Base-by-base conservation (phyloP, 2,329 filamentous ascomycete genomes). In the Metarhizium humberi region DNA sequence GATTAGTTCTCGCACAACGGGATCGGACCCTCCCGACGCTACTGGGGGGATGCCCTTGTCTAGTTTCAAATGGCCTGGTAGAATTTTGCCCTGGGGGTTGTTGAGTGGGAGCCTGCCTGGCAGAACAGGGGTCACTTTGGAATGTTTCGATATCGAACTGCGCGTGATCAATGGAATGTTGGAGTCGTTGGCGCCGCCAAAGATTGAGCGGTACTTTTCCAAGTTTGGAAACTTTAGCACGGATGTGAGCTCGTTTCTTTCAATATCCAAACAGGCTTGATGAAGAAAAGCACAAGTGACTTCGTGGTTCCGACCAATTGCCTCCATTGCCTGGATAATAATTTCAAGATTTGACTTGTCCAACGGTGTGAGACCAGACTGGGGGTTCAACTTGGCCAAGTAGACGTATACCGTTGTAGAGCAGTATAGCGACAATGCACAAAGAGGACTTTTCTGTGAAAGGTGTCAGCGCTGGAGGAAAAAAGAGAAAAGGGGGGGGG, bases 261-360 rank as follows among this genome's bases (percentile, higher is more conserved):
- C 83, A 8, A 96, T 81, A 62, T 96, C 92, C n/a, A 92, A 77
- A 56, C 91, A 82, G 1, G 92, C 75, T 66, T 96, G 92, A 11
- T 87, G 84, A n/a, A 95, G 74, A 66, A 96, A 96, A 0, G 88
- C 89, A 48, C 87, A 84, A 0, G 90, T 92, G 34, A 96, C 80
- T 1, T 84, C 76, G 63, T 94, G 91, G 54, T 83, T 82, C 42
- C 80, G 79, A 52, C 87, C 87, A 57, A 95, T 78, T 2, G 84
- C 82, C 53, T 89, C 84, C 82, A 96, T 91, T 4, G 88, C 87
- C 18, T 81, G 78, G 4, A 96, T 72, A 43, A 96, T 75, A 61
- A 92, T 90, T 63, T 92, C 85, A 6, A 96, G 76, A 51, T 79
- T 79, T 8, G 71, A 69, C 8, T 67, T 61, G 47, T 75, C 65